These are phyloP conservation scores for Tuber aestivum DNA, from an alignment of 495 filamentous ascomycete genomes.

Conservation along the genomic window DNA sequence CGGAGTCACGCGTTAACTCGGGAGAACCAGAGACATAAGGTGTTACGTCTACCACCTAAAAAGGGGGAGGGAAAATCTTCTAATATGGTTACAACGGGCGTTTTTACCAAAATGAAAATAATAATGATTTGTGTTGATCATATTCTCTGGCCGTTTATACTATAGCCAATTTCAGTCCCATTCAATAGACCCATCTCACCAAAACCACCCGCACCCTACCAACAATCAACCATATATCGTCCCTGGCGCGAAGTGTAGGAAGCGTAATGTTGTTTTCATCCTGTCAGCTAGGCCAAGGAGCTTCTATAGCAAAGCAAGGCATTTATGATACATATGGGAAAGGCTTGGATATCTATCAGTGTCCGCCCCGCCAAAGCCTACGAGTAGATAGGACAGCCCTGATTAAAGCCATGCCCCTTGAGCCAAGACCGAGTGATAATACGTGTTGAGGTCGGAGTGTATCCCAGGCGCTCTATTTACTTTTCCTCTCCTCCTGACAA, in stretches of 20 bases:
- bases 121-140: not conserved
- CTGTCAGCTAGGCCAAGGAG: not conserved
- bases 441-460: not conserved
- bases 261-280: not conserved
- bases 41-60: not conserved
- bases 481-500: not conserved
- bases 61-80: not conserved
- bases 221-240: not conserved
- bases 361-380: not conserved
- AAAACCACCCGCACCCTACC: not conserved
- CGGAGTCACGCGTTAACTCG: not conserved
- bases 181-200: not conserved
- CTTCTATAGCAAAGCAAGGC: not conserved
- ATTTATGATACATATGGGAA: not conserved
- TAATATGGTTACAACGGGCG: not conserved
- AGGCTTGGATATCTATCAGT: not conserved
- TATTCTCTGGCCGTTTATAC: not conserved
- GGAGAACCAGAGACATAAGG: not conserved
- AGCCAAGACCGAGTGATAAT: not conserved
- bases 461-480: not conserved
- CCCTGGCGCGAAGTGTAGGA: not conserved
- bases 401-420: not conserved
- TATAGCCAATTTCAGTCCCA: not conserved
- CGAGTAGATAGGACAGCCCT: not conserved
- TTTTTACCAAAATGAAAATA: not conserved